A percentile compares a stretch with the other conserved stretches of the same genome.
Conservation (phyloP, 2,329 filamentous ascomycete species). For the Teratosphaeria viscida region DNA sequence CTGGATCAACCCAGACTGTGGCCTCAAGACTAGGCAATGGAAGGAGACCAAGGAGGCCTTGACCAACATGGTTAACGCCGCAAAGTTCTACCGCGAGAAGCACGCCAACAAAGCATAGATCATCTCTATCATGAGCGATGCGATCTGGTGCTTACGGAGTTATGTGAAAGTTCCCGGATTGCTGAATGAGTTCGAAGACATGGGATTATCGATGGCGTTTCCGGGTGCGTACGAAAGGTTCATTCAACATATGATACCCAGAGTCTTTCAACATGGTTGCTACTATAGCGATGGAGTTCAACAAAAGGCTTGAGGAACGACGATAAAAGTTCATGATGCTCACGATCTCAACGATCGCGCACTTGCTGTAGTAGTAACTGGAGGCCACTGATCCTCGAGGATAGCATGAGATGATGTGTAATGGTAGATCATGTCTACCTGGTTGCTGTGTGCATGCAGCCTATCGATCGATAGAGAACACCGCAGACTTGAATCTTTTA, state of each 20-base stretch:
- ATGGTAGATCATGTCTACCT: background rate
- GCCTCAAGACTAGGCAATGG: conserved; percentile 98
- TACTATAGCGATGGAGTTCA: conserved; percentile 6
- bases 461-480: too few species aligned
- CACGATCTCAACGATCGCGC: conserved; percentile 6
- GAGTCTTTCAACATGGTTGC: conserved; percentile 6
- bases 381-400: background rate
- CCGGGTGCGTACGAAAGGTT: conserved; percentile 9
- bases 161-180: conserved; percentile 2
- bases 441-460: too few species aligned
- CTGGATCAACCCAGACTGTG: conserved; percentile 99
- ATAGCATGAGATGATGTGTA: background rate
- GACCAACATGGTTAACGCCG: conserved; percentile 93
- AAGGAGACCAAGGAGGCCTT: conserved; percentile 95
- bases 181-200: background rate
- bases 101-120: conserved; percentile 14
- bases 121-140: conserved; percentile 1
- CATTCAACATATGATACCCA: conserved; percentile 5
- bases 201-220: conserved; percentile 7
- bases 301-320: background rate
- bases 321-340: background rate
- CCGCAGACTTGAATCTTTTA: too few species aligned
- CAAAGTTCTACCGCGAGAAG: conserved; percentile 85
- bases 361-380: background rate
- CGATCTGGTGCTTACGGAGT: background rate